These are phyloP conservation scores for Debaryomyces tyrocola DNA, from an alignment of 805 yeast species.

Conservation along the genomic window DNA sequence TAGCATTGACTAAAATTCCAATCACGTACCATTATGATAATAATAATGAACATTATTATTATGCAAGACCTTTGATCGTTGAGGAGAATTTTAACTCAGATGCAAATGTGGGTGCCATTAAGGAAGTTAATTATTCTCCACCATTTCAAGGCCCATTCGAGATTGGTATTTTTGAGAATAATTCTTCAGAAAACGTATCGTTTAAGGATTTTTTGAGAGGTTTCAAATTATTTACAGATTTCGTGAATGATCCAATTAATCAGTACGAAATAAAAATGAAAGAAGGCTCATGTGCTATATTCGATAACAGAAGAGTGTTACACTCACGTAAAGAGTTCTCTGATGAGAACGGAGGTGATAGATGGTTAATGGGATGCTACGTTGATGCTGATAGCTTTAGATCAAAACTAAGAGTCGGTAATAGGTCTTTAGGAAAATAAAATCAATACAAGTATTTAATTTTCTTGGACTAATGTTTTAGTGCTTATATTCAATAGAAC, in stretches of 20 bases:
- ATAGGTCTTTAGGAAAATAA: slow-evolving; percentile 4
- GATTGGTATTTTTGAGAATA: slow-evolving; percentile 43
- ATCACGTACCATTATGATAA: slow-evolving; percentile 68
- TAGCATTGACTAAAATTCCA: slow-evolving; percentile 62
- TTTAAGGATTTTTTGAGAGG: slow-evolving; percentile 63
- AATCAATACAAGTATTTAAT: too few relatives aligned
- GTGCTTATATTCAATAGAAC: background rate
- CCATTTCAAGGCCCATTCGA: slow-evolving; percentile 83
- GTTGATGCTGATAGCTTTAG: slow-evolving; percentile 68
- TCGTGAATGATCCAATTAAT: slow-evolving; percentile 51
- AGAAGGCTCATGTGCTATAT: slow-evolving; percentile 63
- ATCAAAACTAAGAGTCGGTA: slow-evolving; percentile 50
- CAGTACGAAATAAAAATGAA: slow-evolving; percentile 54
- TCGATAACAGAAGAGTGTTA: slow-evolving; percentile 68
- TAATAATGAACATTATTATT: slow-evolving; percentile 60
- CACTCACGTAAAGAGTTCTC: slow-evolving; percentile 57
- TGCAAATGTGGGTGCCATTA: slow-evolving; percentile 32
- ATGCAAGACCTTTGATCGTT: slow-evolving; percentile 60
- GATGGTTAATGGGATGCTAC: slow-evolving; percentile 79
- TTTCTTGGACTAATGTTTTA: background rate
- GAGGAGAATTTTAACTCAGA: slow-evolving; percentile 36
- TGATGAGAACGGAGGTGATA: slow-evolving; percentile 46
- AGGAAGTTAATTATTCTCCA: slow-evolving; percentile 72
- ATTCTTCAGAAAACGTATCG: slow-evolving; percentile 31
- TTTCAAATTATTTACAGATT: slow-evolving; percentile 57